A percentile compares a stretch with the other conserved stretches of the same genome.
phyloP scores from a whole-genome alignment of 257 asterid genomes.

The Echites panduratus region DNA sequence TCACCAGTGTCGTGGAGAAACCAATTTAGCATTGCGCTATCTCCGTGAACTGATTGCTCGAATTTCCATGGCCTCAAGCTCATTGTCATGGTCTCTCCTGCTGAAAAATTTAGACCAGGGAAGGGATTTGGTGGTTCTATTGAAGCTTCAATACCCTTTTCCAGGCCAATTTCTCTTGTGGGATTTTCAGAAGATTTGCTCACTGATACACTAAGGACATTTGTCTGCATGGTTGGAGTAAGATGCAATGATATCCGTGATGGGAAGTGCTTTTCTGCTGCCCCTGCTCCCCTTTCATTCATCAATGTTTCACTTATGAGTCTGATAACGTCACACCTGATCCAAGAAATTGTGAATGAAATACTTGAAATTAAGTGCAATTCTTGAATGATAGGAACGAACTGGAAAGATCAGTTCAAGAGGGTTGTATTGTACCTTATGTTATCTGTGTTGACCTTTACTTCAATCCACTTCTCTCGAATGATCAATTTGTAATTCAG shows the following conservation, averaged over 20 bases:
- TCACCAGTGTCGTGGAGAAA: slow-evolving; percentile 64
- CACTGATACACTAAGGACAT: slow-evolving; percentile 57
- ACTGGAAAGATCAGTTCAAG: background rate
- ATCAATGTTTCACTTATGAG: slow-evolving; percentile 49
- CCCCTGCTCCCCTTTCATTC: slow-evolving; percentile 49
- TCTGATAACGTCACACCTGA: slow-evolving; percentile 65
- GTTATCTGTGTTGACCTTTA: slow-evolving; percentile 61
- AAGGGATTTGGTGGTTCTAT: slow-evolving; percentile 49
- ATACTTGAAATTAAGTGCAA: background rate
- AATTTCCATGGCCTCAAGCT: slow-evolving; percentile 82
- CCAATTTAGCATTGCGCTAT: slow-evolving; percentile 57
- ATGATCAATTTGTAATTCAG: slow-evolving; percentile 43
- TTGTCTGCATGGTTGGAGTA: slow-evolving; percentile 54
- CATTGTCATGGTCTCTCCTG: slow-evolving; percentile 50
- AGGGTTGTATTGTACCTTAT: slow-evolving; percentile 39
- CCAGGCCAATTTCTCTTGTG: slow-evolving; percentile 42
- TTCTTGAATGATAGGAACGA: background rate
- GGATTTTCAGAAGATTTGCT: slow-evolving; percentile 77
- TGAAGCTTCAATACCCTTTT: slow-evolving; percentile 56
- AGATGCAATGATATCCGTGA: slow-evolving; percentile 62
- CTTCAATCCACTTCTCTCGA: slow-evolving; percentile 62
- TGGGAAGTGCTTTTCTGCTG: slow-evolving; percentile 53
- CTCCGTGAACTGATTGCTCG: slow-evolving; percentile 69
- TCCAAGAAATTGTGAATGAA: background rate
- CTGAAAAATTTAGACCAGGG: slow-evolving; percentile 54